These are phyloP conservation scores for Komagataella pseudopastoris DNA, from an alignment of 805 yeast species.

Conservation along the genomic window DNA sequence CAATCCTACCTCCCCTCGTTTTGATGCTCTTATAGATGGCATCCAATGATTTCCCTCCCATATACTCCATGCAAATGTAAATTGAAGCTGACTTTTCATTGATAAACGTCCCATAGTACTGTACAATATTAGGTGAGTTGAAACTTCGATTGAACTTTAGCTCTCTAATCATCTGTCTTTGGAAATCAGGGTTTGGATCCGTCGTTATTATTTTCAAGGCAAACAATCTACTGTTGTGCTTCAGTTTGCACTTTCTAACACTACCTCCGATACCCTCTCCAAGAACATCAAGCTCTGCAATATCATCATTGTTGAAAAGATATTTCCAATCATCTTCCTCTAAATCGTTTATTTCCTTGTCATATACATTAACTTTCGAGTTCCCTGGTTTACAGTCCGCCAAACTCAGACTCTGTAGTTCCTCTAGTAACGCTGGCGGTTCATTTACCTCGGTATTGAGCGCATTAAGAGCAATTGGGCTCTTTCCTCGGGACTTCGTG, in stretches of 20 bases:
- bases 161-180: conserved; percentile 83
- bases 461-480: neutral
- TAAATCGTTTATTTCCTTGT: conserved; percentile 33
- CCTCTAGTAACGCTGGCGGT: conserved; percentile 1
- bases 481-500: neutral
- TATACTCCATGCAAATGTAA: conserved; percentile 93
- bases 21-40: conserved; percentile 76
- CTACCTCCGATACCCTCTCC: conserved; percentile 97
- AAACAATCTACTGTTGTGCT: conserved; percentile 48
- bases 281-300: conserved; percentile 52
- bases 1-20: conserved; percentile 68
- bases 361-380: neutral
- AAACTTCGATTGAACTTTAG: conserved; percentile 79
- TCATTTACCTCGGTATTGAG: conserved; percentile 1
- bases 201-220: conserved; percentile 70
- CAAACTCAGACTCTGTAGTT: neutral
- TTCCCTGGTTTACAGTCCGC: neutral
- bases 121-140: conserved; percentile 72
- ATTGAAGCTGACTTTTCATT: conserved; percentile 68
- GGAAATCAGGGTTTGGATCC: conserved; percentile 75
- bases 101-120: conserved; percentile 85
- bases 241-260: conserved; percentile 65
- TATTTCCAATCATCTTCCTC: conserved; percentile 68
- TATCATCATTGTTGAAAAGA: conserved; percentile 42
- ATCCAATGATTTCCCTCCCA: conserved; percentile 88